phyloP scores from a whole-genome alignment of 148 eudicot species.

The Linanthus parryae region DNA sequence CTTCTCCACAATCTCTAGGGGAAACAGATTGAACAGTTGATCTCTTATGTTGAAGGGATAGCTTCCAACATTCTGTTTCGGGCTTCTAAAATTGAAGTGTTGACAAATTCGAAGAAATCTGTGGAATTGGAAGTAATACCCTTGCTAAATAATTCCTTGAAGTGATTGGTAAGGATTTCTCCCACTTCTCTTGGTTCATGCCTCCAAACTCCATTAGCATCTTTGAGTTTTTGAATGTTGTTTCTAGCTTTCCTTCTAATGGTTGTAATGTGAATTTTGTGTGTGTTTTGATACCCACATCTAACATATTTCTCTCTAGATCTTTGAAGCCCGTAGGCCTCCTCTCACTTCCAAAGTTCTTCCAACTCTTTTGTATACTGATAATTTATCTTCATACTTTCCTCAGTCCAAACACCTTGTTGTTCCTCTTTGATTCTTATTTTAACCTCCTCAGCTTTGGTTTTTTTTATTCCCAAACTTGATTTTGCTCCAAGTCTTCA shows the following conservation, averaged over 20 bases:
- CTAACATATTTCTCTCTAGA: background rate
- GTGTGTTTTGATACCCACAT: background rate
- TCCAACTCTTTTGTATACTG: background rate
- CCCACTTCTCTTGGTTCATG: background rate
- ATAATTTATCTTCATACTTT: too few species aligned
- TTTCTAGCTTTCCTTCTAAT: background rate
- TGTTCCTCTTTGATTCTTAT: too few species aligned
- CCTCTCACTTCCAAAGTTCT: background rate
- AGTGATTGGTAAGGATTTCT: background rate
- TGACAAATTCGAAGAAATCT: background rate
- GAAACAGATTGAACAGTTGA: too few species aligned
- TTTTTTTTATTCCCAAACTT: background rate
- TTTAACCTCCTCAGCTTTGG: background rate
- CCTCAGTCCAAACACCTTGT: too few species aligned
- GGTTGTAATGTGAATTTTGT: background rate
- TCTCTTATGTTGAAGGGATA: background rate
- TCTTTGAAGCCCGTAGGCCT: background rate
- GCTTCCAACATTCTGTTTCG: background rate
- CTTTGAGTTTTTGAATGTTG: background rate
- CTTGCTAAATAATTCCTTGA: background rate
- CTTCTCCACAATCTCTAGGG: too few species aligned
- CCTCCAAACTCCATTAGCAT: background rate
- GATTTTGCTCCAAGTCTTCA: background rate
- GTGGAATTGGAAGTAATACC: background rate
- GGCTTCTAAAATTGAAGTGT: background rate